Evolutionary conservation across 352 stramenopile genomes (phyloP).

Genomic region (Thraustotheca clavata): DNA sequence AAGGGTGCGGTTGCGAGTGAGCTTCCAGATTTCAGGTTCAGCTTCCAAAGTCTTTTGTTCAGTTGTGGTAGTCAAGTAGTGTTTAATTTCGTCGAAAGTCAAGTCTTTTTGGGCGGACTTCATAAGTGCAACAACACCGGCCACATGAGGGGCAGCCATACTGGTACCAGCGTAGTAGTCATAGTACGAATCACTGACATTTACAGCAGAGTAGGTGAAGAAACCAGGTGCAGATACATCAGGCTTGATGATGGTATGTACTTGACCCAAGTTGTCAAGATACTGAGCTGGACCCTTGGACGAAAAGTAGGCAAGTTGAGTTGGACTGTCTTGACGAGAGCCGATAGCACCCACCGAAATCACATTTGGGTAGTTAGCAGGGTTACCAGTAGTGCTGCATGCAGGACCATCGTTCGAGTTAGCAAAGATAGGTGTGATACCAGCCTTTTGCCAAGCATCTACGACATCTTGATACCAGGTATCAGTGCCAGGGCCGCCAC

Average conservation of each 20-base stretch:
- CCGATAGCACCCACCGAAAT: slow-evolving; percentile 31
- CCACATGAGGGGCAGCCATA: slow-evolving; percentile 31
- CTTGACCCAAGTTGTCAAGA: not conserved
- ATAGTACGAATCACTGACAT: slow-evolving; percentile 24
- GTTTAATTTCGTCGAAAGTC: slow-evolving; percentile 21
- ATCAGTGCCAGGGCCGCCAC: slow-evolving; percentile 19
- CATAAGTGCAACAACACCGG: slow-evolving; percentile 36
- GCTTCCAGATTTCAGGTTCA: not conserved
- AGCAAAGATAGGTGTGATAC: slow-evolving; percentile 33
- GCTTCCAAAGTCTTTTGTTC: slow-evolving; percentile 15
- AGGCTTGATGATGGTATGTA: slow-evolving; percentile 31
- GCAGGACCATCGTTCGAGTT: slow-evolving; percentile 27
- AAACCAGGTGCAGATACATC: slow-evolving; percentile 29
- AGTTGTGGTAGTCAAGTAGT: slow-evolving; percentile 19
- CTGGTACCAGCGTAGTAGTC: slow-evolving; percentile 26
- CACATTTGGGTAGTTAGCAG: slow-evolving; percentile 25
- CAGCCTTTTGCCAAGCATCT: slow-evolving; percentile 26
- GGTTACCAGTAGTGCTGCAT: slow-evolving; percentile 26
- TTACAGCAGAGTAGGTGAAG: slow-evolving; percentile 21
- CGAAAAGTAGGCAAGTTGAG: slow-evolving; percentile 28
- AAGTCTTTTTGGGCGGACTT: slow-evolving; percentile 31
- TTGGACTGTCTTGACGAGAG: slow-evolving; percentile 22
- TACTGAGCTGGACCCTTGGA: slow-evolving; percentile 27
- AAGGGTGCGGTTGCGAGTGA: not conserved
- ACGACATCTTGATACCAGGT: slow-evolving; percentile 26